Evolutionary conservation across 306 rosid species (phyloP), one percentile per base, ranked within the genome.

Genomic region (Trichosanthes cucumerina): DNA sequence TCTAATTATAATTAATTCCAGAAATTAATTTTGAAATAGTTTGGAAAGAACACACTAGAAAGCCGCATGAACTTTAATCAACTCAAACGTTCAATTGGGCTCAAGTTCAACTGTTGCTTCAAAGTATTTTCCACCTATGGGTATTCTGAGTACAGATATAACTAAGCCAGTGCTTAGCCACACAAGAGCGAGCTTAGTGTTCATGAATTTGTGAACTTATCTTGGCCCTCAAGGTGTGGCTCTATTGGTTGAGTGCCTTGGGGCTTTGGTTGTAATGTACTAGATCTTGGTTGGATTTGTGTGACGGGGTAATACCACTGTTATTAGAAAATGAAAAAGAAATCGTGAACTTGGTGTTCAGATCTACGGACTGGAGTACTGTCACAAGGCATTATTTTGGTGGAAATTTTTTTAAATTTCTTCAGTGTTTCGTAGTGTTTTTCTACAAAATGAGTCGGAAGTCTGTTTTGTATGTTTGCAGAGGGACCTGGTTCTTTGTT

Each of bases 401-500:
- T 36, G 21, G 4, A 12, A 43, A 5, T 43, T 43, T 6, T 10
- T 21, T 31, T 38, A 2, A 63, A 63, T 31, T 43, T 69, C 75
- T 69, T 43, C 43, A 24, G 41, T 47, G 57, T 72, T 71, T 50
- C 21, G 76, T 21, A 21, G 21, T 33, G 34, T 13, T 70, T 70
- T 70, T 70, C 76, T 7, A 15, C 23, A 24, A 28, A 47, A 28
- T 52, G 38, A 50, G 46, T 49, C 44, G 3, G 78, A 38, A 44
- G 39, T 3, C 46, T 77, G 49, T 18, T 59, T 77, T 18, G 33
- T 23, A 43, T 88, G 81, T 82, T 81, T 81, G 58, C 97, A 96
- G 99, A 84, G 99, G 87, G 99, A 96, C 78, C 85, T 96, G 87
- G 90, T 96, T 83, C 80, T 93, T 15, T 90, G 94, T 81, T 93